A percentile compares a stretch with the other conserved stretches of the same genome.
These are phyloP conservation scores for Ilex asprella DNA, from an alignment of 257 asterid species.

Conservation along the genomic window DNA sequence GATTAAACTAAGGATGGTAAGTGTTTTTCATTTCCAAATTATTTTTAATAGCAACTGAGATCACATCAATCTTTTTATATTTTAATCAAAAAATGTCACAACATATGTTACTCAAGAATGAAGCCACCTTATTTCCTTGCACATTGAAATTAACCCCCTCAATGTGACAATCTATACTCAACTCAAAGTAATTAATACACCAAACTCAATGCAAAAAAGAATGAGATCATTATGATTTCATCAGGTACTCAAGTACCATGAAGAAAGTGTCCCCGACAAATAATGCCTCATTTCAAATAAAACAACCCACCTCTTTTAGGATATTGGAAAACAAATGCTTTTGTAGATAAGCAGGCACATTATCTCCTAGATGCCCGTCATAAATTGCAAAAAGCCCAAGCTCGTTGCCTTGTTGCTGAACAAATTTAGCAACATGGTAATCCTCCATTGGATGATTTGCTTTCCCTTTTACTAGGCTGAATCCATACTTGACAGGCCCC, in stretches of 20 bases:
- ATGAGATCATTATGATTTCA: no score
- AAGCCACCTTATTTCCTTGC: no score
- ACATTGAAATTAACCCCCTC: no score
- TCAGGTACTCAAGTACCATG: no score
- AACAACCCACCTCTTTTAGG: conserved; percentile 66
- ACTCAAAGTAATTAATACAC: no score
- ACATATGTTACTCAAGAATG: no score
- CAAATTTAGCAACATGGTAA: conserved; percentile 86
- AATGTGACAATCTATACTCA: no score
- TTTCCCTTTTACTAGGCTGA: conserved; percentile 72
- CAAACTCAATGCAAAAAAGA: no score
- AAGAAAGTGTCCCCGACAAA: no score
- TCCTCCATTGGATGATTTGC: conserved; percentile 99
- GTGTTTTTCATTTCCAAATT: not conserved
- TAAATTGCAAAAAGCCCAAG: conserved; percentile 83
- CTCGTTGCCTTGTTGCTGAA: conserved; percentile 47
- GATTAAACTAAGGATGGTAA: conserved; percentile 4
- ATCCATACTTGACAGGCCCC: conserved; percentile 64
- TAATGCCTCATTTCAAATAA: not conserved
- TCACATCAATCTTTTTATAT: no score
- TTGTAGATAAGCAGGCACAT: conserved; percentile 86
- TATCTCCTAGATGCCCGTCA: conserved; percentile 88
- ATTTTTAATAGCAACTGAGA: no score
- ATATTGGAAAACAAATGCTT: conserved; percentile 79
- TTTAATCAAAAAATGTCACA: no score